Percentiles rank a stretch among this genome's conserved stretches.
phyloP scores from a whole-genome alignment of 2,329 filamentous ascomycete genomes.

The Aphanoascus verrucosus region DNA sequence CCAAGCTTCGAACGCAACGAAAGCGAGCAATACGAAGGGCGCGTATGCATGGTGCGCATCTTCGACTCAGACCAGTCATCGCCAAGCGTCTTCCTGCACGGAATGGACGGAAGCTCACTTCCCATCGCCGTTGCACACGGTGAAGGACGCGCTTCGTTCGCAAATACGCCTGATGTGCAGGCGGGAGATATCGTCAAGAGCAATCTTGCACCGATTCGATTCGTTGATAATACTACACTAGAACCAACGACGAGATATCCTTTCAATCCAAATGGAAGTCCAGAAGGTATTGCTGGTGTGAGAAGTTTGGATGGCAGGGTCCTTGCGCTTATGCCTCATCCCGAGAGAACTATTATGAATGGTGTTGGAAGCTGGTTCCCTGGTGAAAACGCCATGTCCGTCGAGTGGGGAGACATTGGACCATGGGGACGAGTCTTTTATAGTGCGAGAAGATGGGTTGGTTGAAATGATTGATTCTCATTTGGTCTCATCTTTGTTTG shows the following conservation, averaged over 20 bases:
- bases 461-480: constrained; percentile 41
- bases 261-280: constrained; percentile 79
- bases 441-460: constrained; percentile 81
- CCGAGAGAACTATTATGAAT: constrained; percentile 75
- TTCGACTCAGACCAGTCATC: constrained; percentile 46
- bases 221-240: constrained; percentile 67
- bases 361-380: constrained; percentile 69
- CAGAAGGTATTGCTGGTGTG: constrained; percentile 69
- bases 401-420: constrained; percentile 67
- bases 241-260: constrained; percentile 73
- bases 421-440: constrained; percentile 81
- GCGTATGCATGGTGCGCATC: constrained; percentile 75
- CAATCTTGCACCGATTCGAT: constrained; percentile 66
- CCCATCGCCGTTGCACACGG: constrained; percentile 86
- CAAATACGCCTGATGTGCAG: constrained; percentile 38
- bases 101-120: constrained; percentile 70
- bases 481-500: neutral
- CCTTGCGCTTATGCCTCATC: constrained; percentile 85
- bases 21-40: constrained; percentile 81
- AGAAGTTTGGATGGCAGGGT: constrained; percentile 67
- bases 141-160: constrained; percentile 71
- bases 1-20: constrained; percentile 76
- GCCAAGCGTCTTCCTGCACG: constrained; percentile 76
- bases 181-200: constrained; percentile 47
- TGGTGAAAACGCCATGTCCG: constrained; percentile 40